phyloP scores from a whole-genome alignment of 2,329 filamentous ascomycete genomes.

The Teratosphaeria gauchensis region DNA sequence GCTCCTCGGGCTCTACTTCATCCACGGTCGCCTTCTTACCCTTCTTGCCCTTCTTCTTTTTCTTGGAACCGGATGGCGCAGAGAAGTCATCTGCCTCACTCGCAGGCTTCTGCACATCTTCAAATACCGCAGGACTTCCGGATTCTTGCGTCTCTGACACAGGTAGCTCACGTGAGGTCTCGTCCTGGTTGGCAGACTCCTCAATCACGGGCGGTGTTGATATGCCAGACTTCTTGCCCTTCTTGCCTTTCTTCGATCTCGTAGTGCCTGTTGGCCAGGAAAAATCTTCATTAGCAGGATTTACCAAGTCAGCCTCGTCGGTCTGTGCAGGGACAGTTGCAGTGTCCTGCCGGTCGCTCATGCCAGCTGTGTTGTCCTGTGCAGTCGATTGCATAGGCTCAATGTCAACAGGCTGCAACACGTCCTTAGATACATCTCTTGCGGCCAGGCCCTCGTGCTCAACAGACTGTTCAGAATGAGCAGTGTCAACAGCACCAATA shows the following conservation, averaged over 20 bases:
- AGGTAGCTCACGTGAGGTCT: background rate
- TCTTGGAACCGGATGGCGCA: background rate
- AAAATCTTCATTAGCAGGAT: constrained; percentile 4
- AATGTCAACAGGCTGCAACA: background rate
- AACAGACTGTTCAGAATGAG: background rate
- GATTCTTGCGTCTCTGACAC: background rate
- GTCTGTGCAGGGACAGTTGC: background rate
- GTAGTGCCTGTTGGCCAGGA: constrained; percentile 10
- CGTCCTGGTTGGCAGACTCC: background rate
- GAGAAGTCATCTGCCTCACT: background rate
- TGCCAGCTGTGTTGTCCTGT: background rate
- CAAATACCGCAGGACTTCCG: background rate
- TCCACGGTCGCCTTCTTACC: background rate
- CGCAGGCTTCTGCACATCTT: background rate
- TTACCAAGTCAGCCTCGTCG: background rate
- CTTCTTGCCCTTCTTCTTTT: constrained; percentile 16
- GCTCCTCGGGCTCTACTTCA: background rate
- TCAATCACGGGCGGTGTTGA: background rate
- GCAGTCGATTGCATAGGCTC: background rate
- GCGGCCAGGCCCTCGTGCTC: background rate
- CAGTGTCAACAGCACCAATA: background rate
- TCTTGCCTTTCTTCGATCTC: constrained; percentile 23
- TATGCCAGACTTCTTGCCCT: constrained; percentile 10
- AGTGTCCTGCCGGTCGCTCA: background rate
- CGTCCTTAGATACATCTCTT: background rate